Base-by-base conservation (phyloP, 164 flowering plant genomes). In the Kalanchoe fedtschenkoi region DNA sequence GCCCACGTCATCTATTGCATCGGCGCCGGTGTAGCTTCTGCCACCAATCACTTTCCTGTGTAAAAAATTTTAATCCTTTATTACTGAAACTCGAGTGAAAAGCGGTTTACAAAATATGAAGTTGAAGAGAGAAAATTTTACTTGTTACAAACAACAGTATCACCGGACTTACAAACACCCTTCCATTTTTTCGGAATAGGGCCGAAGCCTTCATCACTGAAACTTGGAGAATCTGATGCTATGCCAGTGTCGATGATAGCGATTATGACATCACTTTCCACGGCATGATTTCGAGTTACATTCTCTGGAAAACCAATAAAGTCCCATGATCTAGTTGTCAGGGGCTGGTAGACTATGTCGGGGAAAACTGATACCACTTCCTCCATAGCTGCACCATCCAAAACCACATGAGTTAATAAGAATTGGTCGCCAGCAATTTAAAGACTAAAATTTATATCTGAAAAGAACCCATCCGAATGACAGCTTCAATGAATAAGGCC, bases 251-350 rank as follows among this genome's bases (percentile, higher is more conserved):
- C 81, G 21, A 77, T 32, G 5, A 80, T 46, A 0, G 80, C 84
- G 1, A 80, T 32, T 2, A 77, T 62, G 13, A 64, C 21, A 42
- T 77, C 70, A 32, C 77, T 71, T 39, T 71, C 78, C 5, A 41
- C 56, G 0, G 41, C 17, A 4, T 61, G 62, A 1, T 28, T 15
- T 47, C 67, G 15, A 1, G 9, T 54, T 4, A 57, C 53, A 2
- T 37, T 55, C 10, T 68, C 55, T 9, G 32, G 7, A 3, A 77
- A 68, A 1, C 79, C 79, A 61, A 75, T 62, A 47, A 75, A 80
- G 39, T 75, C 79, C 83, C 83, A 80, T 0, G 83, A 77, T 65
- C 81, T 71, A 30, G 81, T 75, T 0, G 83, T 80, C 0, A 68
- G 76, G 34, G 61, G 71, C 0, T 74, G 58, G 0, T 68, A 34